phyloP scores from a whole-genome alignment of 2,329 filamentous ascomycete genomes.

The Penicillium sp. region DNA sequence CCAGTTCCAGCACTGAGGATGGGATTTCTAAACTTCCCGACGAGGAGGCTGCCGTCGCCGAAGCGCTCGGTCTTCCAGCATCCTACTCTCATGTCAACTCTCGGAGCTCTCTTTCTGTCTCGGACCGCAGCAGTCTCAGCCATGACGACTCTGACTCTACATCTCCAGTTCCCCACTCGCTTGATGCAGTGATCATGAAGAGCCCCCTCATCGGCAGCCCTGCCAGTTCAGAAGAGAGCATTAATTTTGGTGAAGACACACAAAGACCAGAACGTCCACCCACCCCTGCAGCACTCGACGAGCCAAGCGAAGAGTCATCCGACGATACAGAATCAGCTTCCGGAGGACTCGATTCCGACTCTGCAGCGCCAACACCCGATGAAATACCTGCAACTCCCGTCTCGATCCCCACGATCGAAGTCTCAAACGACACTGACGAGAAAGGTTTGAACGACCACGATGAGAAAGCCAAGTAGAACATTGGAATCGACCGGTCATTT shows the following conservation, averaged over 20 bases:
- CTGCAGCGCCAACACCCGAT: not conserved
- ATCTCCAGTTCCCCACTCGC: slow-evolving; percentile 21
- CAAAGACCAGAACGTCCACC: slow-evolving; percentile 8
- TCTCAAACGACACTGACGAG: slow-evolving; percentile 17
- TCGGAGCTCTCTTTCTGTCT: slow-evolving; percentile 35
- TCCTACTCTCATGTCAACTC: slow-evolving; percentile 29
- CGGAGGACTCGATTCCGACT: not conserved
- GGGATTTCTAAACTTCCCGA: slow-evolving; percentile 45
- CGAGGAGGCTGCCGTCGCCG: slow-evolving; percentile 51
- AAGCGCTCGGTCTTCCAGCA: slow-evolving; percentile 46
- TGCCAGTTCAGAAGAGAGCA: slow-evolving; percentile 28
- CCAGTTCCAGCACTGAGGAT: slow-evolving; percentile 47
- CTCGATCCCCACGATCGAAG: slow-evolving; percentile 23
- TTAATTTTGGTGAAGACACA: slow-evolving; percentile 4
- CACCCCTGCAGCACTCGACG: slow-evolving; percentile 1
- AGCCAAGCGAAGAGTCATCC: slow-evolving; percentile 1
- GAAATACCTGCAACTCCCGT: not conserved
- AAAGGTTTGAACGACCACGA: slow-evolving; percentile 20
- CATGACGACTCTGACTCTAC: slow-evolving; percentile 28
- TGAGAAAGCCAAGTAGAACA: not conserved
- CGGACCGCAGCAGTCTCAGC: slow-evolving; percentile 34
- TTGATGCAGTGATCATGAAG: slow-evolving; percentile 25
- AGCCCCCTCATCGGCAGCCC: slow-evolving; percentile 23
- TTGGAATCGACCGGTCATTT: not conserved
- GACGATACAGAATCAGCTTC: slow-evolving; percentile 4